Percentiles rank a stretch among this genome's conserved stretches.
phyloP scores from a whole-genome alignment of 1,284 basidiomycete genomes.

The Bjerkandera adusta region DNA sequence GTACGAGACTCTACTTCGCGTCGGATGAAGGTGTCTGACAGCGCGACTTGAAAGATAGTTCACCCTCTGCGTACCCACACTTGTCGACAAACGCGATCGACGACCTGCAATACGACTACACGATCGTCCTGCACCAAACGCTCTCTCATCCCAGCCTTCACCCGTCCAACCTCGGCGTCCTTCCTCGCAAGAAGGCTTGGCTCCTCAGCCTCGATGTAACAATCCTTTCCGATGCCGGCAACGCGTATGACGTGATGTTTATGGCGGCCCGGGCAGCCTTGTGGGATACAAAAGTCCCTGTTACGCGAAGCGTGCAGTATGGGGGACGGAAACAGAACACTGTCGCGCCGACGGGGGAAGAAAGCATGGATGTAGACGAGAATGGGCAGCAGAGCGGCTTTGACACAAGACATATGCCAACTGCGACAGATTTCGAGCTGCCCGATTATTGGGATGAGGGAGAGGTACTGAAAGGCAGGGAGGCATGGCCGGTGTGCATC shows the following conservation, averaged over 20 bases:
- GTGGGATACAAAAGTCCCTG: slow-evolving; percentile 77
- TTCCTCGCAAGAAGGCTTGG: slow-evolving; percentile 68
- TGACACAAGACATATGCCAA: slow-evolving; percentile 47
- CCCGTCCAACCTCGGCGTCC: slow-evolving; percentile 59
- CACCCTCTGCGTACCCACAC: slow-evolving; percentile 74
- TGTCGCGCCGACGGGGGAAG: slow-evolving; percentile 22
- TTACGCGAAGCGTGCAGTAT: slow-evolving; percentile 66
- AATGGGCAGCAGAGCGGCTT: slow-evolving; percentile 45
- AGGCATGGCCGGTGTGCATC: slow-evolving; percentile 70
- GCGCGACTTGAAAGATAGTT: slow-evolving; percentile 47
- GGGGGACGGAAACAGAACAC: slow-evolving; percentile 26
- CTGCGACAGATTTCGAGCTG: slow-evolving; percentile 76
- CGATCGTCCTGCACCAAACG: slow-evolving; percentile 53
- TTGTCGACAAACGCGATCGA: slow-evolving; percentile 61
- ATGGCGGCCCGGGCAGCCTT: slow-evolving; percentile 73
- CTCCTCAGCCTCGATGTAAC: slow-evolving; percentile 65
- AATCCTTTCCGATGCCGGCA: slow-evolving; percentile 70
- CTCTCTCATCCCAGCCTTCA: slow-evolving; percentile 61
- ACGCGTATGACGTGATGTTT: slow-evolving; percentile 73
- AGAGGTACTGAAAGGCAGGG: slow-evolving; percentile 53
- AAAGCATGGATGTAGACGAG: slow-evolving; percentile 53
- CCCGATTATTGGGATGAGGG: slow-evolving; percentile 85
- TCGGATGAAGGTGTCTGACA: neutral
- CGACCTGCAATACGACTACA: slow-evolving; percentile 69
- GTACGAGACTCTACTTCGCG: slow-evolving; percentile 29